Percentiles rank a stretch among this genome's conserved stretches.
phyloP scores from a whole-genome alignment of 2,329 filamentous ascomycete genomes.

The Diaporthe caulivora region DNA sequence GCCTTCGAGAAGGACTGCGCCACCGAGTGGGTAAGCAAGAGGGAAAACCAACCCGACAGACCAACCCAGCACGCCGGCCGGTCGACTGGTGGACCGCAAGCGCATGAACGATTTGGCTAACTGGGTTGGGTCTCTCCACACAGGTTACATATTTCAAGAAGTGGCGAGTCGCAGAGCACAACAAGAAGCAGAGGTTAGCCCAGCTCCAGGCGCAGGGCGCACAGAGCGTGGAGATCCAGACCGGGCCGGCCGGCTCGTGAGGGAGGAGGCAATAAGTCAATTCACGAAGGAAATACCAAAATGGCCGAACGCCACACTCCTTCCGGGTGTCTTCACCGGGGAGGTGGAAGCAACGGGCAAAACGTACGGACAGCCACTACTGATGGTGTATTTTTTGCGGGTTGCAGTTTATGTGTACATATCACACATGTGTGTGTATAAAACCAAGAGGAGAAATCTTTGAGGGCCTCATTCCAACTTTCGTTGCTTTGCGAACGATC shows the following conservation, averaged over 20 bases:
- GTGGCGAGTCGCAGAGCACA: constrained; percentile 90
- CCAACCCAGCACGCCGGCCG: no score
- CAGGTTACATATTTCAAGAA: constrained; percentile 99
- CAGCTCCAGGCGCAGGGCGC: constrained; percentile 81
- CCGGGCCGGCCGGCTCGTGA: constrained; percentile 41
- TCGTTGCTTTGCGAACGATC: not conserved
- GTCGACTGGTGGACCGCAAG: not conserved
- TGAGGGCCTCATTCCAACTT: not conserved
- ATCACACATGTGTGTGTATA: not conserved
- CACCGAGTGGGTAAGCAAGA: constrained; percentile 82
- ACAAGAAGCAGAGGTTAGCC: constrained; percentile 84
- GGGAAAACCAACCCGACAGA: no score
- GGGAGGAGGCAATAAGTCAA: not conserved
- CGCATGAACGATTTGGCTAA: not conserved
- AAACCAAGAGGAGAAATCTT: not conserved
- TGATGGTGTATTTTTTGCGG: no score
- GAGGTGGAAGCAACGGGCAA: not conserved
- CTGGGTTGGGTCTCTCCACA: not conserved
- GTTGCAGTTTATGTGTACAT: not conserved
- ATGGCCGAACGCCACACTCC: no score
- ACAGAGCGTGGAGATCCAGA: constrained; percentile 62
- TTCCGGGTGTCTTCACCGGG: not conserved
- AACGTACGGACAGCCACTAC: not conserved
- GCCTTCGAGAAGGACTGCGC: constrained; percentile 90
- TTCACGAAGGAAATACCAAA: not conserved